Percentiles rank a stretch among this genome's conserved stretches.
phyloP scores from a whole-genome alignment of 73 alveolate genomes.

The Paramecium bursaria region DNA sequence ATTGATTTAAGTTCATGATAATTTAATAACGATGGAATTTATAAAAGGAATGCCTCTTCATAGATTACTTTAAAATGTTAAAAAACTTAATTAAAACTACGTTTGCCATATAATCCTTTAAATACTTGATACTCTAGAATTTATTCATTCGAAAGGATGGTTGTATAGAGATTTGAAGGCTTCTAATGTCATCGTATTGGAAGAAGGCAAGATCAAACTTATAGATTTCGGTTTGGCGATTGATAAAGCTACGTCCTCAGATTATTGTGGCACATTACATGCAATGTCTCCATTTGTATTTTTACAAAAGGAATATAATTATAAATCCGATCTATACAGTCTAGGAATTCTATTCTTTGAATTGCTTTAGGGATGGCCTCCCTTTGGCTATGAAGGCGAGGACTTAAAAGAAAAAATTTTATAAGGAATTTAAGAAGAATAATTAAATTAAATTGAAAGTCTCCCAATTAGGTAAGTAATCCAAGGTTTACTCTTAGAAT shows the following conservation, averaged over 20 bases:
- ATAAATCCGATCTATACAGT: constrained; percentile 48
- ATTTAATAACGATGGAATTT: too few relatives aligned
- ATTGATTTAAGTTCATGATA: too few relatives aligned
- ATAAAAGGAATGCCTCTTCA: constrained; percentile 67
- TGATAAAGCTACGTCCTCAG: constrained; percentile 38
- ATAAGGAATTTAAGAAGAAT: constrained; percentile 27
- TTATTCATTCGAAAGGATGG: constrained; percentile 67
- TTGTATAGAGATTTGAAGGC: constrained; percentile 71
- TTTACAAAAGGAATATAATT: constrained; percentile 37
- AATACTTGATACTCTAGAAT: constrained; percentile 19
- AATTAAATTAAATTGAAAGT: neutral
- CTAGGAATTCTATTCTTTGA: constrained; percentile 65
- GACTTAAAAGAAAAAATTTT: constrained; percentile 52
- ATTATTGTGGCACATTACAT: constrained; percentile 67
- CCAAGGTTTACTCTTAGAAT: too few relatives aligned
- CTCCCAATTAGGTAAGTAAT: too few relatives aligned
- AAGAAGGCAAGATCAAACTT: constrained; percentile 56
- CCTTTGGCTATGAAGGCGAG: constrained; percentile 57
- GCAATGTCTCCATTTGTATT: constrained; percentile 59
- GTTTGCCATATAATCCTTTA: constrained; percentile 10
- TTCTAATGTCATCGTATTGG: constrained; percentile 53
- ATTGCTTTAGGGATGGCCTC: constrained; percentile 62
- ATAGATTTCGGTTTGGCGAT: constrained; percentile 76
- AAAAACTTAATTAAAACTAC: constrained; percentile 9
- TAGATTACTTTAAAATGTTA: constrained; percentile 57